Conservation (phyloP, 306 rosid genomes). For the Vigna trinervia region DNA sequence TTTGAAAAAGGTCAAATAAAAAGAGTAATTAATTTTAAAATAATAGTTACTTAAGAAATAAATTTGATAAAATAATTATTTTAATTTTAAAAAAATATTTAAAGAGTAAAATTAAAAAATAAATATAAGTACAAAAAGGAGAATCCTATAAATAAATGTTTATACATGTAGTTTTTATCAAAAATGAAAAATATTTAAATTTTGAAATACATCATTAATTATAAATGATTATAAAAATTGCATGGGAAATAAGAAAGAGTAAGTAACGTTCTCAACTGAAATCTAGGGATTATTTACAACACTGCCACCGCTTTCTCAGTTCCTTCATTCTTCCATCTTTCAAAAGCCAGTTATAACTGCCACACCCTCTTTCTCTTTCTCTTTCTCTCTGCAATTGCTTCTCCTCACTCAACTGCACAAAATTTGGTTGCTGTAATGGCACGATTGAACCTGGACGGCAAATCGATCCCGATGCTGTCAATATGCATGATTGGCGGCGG, state of each 20-base stretch:
- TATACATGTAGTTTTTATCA: too few species aligned
- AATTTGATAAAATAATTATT: too few species aligned
- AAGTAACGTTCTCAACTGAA: slow-evolving; percentile 42
- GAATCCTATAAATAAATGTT: too few species aligned
- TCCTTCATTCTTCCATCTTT: not conserved
- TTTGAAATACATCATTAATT: too few species aligned
- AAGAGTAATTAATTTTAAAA: too few species aligned
- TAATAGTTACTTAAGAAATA: too few species aligned
- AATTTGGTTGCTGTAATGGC: slow-evolving; percentile 16
- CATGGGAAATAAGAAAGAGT: not conserved
- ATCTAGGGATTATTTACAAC: slow-evolving; percentile 8
- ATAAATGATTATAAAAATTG: not conserved
- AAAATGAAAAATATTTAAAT: too few species aligned
- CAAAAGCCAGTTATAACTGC: slow-evolving; percentile 35
- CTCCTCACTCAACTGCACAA: slow-evolving; percentile 4
- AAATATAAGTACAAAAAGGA: too few species aligned
- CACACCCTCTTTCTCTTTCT: not conserved
- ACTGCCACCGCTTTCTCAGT: slow-evolving; percentile 44
- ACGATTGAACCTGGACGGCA: slow-evolving; percentile 69
- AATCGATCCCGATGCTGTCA: slow-evolving; percentile 60
- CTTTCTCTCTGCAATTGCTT: not conserved
- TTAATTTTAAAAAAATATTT: too few species aligned
- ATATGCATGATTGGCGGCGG: slow-evolving; percentile 93
- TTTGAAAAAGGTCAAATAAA: too few species aligned
- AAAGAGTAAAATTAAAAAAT: too few species aligned